phyloP scores from a whole-genome alignment of 2,329 filamentous ascomycete genomes.

The Didymella exigua region DNA sequence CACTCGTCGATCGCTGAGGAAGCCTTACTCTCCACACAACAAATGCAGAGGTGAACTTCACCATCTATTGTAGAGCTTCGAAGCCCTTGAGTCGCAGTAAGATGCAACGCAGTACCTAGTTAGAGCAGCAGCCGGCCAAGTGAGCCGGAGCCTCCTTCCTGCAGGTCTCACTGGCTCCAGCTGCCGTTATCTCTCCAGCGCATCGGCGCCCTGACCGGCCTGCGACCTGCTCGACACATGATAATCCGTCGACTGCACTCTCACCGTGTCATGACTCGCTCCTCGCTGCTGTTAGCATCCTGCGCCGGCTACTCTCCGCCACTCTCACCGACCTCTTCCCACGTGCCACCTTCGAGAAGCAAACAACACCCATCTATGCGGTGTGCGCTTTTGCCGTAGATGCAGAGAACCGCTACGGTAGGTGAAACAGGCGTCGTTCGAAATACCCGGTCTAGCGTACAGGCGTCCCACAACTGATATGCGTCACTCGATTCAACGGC shows the following conservation, averaged over 20 bases:
- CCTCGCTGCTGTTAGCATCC: background rate
- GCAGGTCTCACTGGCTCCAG: slow-evolving; percentile 35
- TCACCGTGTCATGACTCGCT: slow-evolving; percentile 4
- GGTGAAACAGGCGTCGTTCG: slow-evolving; percentile 42
- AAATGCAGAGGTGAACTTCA: background rate
- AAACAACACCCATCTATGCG: slow-evolving; percentile 1
- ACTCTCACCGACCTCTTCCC: slow-evolving; percentile 10
- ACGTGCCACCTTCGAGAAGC: slow-evolving; percentile 33
- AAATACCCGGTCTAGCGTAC: slow-evolving; percentile 18
- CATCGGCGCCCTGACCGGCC: slow-evolving; percentile 19
- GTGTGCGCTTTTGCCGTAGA: slow-evolving; percentile 16
- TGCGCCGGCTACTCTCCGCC: slow-evolving; percentile 7
- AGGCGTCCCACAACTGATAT: slow-evolving; percentile 11
- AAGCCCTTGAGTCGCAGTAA: slow-evolving; percentile 1
- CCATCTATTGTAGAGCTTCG: background rate
- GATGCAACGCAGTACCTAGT: too few species aligned
- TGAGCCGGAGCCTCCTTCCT: slow-evolving; percentile 29
- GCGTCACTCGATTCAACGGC: slow-evolving; percentile 42
- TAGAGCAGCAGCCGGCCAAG: slow-evolving; percentile 13
- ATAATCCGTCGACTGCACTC: slow-evolving; percentile 2
- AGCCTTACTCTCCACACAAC: background rate
- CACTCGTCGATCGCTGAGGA: slow-evolving; percentile 40
- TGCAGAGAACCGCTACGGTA: slow-evolving; percentile 30
- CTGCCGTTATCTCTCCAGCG: slow-evolving; percentile 21
- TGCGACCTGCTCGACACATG: slow-evolving; percentile 6